These are phyloP conservation scores for Helichrysum umbraculigerum DNA, from an alignment of 129 eudicot species.

Conservation along the genomic window DNA sequence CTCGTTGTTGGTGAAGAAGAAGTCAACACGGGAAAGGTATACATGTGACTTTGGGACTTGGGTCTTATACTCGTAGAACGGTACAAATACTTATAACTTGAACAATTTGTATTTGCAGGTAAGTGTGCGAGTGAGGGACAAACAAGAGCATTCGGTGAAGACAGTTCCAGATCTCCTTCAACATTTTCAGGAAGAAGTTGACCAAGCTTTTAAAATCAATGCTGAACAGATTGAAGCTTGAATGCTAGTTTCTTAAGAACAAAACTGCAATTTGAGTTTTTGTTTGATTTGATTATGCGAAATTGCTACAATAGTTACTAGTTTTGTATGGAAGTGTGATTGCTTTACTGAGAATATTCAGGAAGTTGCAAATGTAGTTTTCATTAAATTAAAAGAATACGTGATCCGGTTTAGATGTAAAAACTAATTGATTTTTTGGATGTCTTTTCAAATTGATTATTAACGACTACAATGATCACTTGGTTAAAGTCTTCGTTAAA, in stretches of 20 bases:
- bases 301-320: neutral
- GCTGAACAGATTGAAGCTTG: neutral
- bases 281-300: slow-evolving; percentile 9
- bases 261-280: neutral
- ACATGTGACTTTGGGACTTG: neutral
- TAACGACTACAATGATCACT: too few species aligned
- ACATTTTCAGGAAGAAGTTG: slow-evolving; percentile 63
- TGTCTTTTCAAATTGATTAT: too few species aligned
- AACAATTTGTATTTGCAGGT: slow-evolving; percentile 49
- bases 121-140: slow-evolving; percentile 78
- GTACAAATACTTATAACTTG: neutral
- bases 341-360: neutral
- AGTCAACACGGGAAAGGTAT: slow-evolving; percentile 62
- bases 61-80: neutral
- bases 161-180: slow-evolving; percentile 55
- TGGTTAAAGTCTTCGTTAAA: too few species aligned
- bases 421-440: too few species aligned
- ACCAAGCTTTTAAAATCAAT: slow-evolving; percentile 53
- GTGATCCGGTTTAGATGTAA: neutral
- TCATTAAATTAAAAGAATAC: neutral
- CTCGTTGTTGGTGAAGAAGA: slow-evolving; percentile 94
- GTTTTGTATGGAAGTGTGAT: neutral
- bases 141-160: slow-evolving; percentile 43
- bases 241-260: neutral
- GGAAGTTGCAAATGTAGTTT: neutral